Evolutionary conservation across 306 rosid species (phyloP), one percentile per base, ranked within the genome.

Genomic region (Acacia confusa): DNA sequence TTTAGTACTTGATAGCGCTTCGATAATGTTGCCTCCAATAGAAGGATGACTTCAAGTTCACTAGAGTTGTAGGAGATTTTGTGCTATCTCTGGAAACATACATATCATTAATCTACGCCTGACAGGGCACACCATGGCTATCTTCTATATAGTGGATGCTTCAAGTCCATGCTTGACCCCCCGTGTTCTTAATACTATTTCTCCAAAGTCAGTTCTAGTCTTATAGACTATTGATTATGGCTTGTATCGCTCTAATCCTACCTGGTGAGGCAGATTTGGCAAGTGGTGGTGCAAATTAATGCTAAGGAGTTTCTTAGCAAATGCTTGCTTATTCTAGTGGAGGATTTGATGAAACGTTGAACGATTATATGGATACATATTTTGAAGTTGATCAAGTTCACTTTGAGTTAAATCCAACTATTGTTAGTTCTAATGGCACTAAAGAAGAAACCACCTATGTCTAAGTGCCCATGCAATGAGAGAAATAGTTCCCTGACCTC

Each of bases 11-110:
- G 32, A 28, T 3, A 28, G 2, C 32, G 2, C 2, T 28, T 28
- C 32, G 32, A 28, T 1, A 1, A 28, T 28, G 32, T 28, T 28
- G 32, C 32, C 2, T 28, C 32, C 2, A 28, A 28, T 28, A 28
- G 32, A 28, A 28, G 32, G 32, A 28, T 28, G 32, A 28, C 32
- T 28, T 28, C 32, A 28, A 28, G 32, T 28, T 95, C 77, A 87
- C 92, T 19, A 71, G 77, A 78, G 92, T 93, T 15, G 68, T 28
- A 0, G 93, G 66, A 72, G 93, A 88, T 13, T 79, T 25, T 57
- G 98, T 92, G 66, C 87, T 87, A 69, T 90, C 98, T 74, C 91
- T 87, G 75, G 87, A 89, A 80, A 98, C 97, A n/a, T n/a, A n/a
- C n/a, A n/a, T n/a, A n/a, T n/a, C n/a, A n/a, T n/a, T 95, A 61